Base-by-base conservation (phyloP, 371 early-diverging fungal species). In the Syncephalastrum contaminatum region DNA sequence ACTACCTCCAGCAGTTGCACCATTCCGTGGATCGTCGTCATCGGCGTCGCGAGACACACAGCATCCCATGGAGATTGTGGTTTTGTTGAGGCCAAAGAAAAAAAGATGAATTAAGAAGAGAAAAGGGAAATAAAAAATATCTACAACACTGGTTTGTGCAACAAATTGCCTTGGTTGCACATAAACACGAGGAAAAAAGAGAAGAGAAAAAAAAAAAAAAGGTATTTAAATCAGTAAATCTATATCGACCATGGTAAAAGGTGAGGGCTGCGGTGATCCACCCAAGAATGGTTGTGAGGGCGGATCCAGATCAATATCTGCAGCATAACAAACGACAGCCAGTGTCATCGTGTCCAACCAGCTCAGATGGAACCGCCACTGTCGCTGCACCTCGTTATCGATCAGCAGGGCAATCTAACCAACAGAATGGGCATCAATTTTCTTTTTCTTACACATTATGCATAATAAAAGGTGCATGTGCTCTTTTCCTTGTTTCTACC, bases 31-130 rank as follows among this genome's bases (percentile, higher is more conserved):
- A 51, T 44, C 50, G 43, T 56, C 47, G 36, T 58, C 56, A 14
- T 58, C 56, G 44, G 54, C 55, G 21, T 51, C 55, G 30, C 64
- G 58, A 48, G 69, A 72, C 42, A 63, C 55, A 60, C 69, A 69
- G 47, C 72, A 72, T 56, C 72, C 72, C 72, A 72, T 72, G 54
- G 53, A 54, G 44, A 42, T 63, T 43, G 39, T 48, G 30, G 43
- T 18, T 53, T 10, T 21, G 14, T 40, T 40, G 47, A 53, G 19
- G 19, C 21, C 22, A n/a, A 53, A 39, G 43, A 25, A 13, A 43
- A 30, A 45, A 41, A 56, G 27, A 54, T 27, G 45, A 41, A 13
- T 30, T 4, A 16, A 41, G n/a, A 46, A 48, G 15, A 18, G 39
- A 42, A 42, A 51, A 55, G 21, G 58, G 16, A 56, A 50, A 45